Evolutionary conservation across 2,329 filamentous ascomycete species (phyloP).

Genomic region (Epichloe brachyelytri): DNA sequence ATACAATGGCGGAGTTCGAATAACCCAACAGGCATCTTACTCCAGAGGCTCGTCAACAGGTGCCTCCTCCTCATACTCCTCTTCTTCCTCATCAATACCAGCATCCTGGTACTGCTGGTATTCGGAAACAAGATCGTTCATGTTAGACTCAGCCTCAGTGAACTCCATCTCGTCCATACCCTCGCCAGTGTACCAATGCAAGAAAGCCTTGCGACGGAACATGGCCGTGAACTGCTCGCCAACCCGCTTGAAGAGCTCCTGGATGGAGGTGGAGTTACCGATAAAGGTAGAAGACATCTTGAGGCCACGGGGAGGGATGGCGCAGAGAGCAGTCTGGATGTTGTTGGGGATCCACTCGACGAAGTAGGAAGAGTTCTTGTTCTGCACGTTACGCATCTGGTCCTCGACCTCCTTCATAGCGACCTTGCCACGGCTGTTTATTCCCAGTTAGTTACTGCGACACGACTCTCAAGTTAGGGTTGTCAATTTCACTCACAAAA

Average conservation of each 20-base stretch:
- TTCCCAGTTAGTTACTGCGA: conserved; percentile 6
- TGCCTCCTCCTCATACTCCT: conserved; percentile 84
- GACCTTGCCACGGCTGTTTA: conserved; percentile 80
- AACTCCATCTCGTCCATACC: conserved; percentile 99
- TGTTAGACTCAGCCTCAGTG: conserved; percentile 99
- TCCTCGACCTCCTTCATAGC: conserved; percentile 99
- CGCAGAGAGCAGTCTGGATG: conserved; percentile 98
- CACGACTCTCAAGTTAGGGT: not conserved
- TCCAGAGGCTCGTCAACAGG: conserved; percentile 56
- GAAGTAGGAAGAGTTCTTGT: conserved; percentile 99
- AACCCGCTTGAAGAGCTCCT: conserved; percentile 99
- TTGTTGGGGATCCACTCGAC: conserved; percentile 99
- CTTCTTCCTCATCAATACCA: conserved; percentile 90
- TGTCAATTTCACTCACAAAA: conserved; percentile 53
- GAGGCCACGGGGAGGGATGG: conserved; percentile 89
- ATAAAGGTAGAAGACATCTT: conserved; percentile 99
- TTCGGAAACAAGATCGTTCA: conserved; percentile 99
- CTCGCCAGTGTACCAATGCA: conserved; percentile 99
- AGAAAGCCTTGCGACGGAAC: conserved; percentile 99
- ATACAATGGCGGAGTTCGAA: not conserved
- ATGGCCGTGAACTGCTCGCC: conserved; percentile 99
- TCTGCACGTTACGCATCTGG: conserved; percentile 99
- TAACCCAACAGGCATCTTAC: conserved; percentile 10
- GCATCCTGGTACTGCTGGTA: conserved; percentile 99
- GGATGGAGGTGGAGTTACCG: conserved; percentile 97